Evolutionary conservation across 176 grass and related monocot genomes (phyloP).

Genomic region (Bolboschoenus planiculmis): DNA sequence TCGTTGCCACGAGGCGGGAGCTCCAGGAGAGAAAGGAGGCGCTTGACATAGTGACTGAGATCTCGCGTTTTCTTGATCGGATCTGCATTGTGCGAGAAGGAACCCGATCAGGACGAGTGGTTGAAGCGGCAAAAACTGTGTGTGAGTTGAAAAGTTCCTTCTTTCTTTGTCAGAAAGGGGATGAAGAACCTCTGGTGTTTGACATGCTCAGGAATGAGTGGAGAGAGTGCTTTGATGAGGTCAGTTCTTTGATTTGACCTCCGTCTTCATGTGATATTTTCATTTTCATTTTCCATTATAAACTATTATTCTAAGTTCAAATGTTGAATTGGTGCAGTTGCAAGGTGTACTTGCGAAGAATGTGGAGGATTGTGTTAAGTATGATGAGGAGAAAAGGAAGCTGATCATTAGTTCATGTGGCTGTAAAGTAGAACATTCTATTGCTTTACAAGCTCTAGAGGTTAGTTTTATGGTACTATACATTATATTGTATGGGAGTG

Average conservation of each 20-base stretch:
- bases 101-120: slow-evolving; percentile 29
- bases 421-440: slow-evolving; percentile 36
- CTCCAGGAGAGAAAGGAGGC: slow-evolving; percentile 65
- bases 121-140: slow-evolving; percentile 36
- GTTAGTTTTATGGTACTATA: slow-evolving; percentile 35
- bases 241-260: slow-evolving; percentile 15
- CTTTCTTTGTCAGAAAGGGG: slow-evolving; percentile 3
- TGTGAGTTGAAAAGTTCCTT: slow-evolving; percentile 46
- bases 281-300: slow-evolving; percentile 11
- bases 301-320: slow-evolving; percentile 19
- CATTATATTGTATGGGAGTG: slow-evolving; percentile 10
- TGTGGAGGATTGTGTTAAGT: slow-evolving; percentile 46
- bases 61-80: slow-evolving; percentile 40
- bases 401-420: slow-evolving; percentile 41
- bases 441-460: slow-evolving; percentile 65
- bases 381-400: slow-evolving; percentile 43
- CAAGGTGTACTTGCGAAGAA: slow-evolving; percentile 57
- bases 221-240: slow-evolving; percentile 69
- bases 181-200: slow-evolving; percentile 56
- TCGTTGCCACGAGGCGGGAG: slow-evolving; percentile 42
- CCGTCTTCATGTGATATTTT: slow-evolving; percentile 20
- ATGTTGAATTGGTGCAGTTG: slow-evolving; percentile 35
- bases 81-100: slow-evolving; percentile 53
- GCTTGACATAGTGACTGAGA: slow-evolving; percentile 37
- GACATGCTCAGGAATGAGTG: slow-evolving; percentile 64